Percentiles rank a stretch among this genome's conserved stretches.
These are phyloP conservation scores for Plasmodium blacklocki DNA, from an alignment of 169 alveolate species.

Conservation along the genomic window DNA sequence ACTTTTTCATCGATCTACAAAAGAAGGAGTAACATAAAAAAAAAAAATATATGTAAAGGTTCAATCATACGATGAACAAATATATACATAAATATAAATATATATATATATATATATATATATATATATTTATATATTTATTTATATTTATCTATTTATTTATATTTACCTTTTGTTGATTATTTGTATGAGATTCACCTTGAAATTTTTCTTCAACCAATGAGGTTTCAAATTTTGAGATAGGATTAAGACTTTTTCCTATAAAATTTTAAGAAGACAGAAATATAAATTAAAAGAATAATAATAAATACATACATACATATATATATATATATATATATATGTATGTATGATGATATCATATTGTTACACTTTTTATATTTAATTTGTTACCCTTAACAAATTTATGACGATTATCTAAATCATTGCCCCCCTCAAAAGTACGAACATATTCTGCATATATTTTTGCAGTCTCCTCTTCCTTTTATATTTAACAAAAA, in stretches of 20 bases:
- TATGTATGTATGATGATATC: not conserved
- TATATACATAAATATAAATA: constrained; percentile 14
- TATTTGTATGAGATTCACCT: too few species aligned
- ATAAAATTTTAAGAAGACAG: not conserved
- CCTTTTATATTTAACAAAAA: constrained; percentile 38
- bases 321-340: not conserved
- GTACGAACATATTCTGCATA: constrained; percentile 78
- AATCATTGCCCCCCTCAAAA: constrained; percentile 62
- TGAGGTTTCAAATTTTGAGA: too few species aligned
- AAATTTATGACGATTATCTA: constrained; percentile 50
- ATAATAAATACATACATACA: not conserved
- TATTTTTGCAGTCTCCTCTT: constrained; percentile 76
- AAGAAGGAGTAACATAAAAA: not conserved
- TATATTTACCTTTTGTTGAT: constrained; percentile 19
- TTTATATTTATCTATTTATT: not conserved
- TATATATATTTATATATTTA: not conserved
- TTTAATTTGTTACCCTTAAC: constrained; percentile 71
- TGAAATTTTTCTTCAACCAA: too few species aligned
- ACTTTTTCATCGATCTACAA: constrained; percentile 22
- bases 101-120: not conserved
- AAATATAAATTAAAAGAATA: not conserved
- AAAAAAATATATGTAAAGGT: not conserved
- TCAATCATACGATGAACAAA: not conserved
- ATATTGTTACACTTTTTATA: constrained; percentile 8
- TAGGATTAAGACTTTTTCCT: constrained; percentile 48